Base-by-base conservation (phyloP, 345 rosid species). In the Citrus sp. region DNA sequence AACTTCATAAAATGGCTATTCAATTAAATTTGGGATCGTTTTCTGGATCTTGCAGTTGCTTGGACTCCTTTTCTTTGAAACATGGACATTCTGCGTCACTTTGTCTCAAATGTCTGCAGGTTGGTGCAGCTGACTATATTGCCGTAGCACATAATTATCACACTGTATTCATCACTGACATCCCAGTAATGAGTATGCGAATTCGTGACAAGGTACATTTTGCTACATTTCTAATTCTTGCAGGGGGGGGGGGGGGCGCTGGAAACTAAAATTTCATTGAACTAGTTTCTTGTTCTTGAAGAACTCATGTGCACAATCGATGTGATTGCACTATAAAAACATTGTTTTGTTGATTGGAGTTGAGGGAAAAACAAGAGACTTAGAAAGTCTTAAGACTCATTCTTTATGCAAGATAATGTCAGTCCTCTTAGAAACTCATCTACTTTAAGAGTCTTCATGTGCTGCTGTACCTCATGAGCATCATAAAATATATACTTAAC, bases 121-220 rank as follows among this genome's bases (percentile, higher is more conserved):
- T 90, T 67, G 98, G 98, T 77, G 97, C 98, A 77, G 98, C 98
- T 55, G 98, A 95, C 87, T 95, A 95, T 72, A 93, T 95, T 34
- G 98, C 98, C 37, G 86, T 93, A 37, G 94, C 97, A 7, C 81
- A 90, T 78, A 87, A 85, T 82, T 91, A 92, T 80, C 98, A 95
- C 81, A 93, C 95, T 40, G 87, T 93, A 67, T 92, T 95, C 80
- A 90, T 95, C 84, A 89, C 97, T 63, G 87, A 85, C 63, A 92
- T 93, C 81, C 98, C 92, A 28, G 84, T 76, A 60, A 93, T 93
- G 98, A 93, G 97, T 72, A 93, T 95, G 98, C 87, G 59, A 77
- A 92, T 88, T 78, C 92, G 92, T 21, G 98, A 95, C 82, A 93
- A 92, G 97, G 98, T 95, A 86, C 62, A 13, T 30, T 62, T 76